Percentiles rank a stretch among this genome's conserved stretches.
These are phyloP conservation scores for Heritiera littoralis DNA, from an alignment of 345 rosid species.

Conservation along the genomic window DNA sequence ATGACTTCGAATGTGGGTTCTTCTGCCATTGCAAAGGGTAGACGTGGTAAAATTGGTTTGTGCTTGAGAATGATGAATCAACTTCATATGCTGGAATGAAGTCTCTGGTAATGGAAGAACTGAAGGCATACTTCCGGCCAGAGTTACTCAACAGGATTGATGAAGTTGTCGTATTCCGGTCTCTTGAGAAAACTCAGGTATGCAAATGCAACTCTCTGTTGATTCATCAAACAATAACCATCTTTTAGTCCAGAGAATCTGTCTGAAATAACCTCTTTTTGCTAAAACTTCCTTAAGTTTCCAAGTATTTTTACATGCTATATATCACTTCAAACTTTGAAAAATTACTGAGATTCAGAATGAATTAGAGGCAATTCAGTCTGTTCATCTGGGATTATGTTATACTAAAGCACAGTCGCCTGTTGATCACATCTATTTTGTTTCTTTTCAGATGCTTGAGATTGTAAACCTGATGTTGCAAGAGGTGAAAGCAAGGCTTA, in stretches of 20 bases:
- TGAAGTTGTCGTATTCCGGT: slow-evolving; percentile 85
- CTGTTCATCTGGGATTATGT: neutral
- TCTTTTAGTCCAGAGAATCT: neutral
- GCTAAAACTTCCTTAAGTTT: neutral
- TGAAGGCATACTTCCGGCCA: slow-evolving; percentile 86
- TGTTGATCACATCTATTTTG: neutral
- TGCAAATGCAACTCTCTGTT: slow-evolving; percentile 38
- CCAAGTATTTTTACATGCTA: no score
- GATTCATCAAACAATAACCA: neutral
- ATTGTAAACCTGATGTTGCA: slow-evolving; percentile 79
- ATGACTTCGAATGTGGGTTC: slow-evolving; percentile 98
- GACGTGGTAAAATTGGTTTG: slow-evolving; percentile 66
- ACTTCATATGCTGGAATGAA: slow-evolving; percentile 77
- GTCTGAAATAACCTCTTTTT: neutral
- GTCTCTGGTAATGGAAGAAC: slow-evolving; percentile 78
- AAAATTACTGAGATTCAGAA: no score
- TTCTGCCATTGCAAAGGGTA: slow-evolving; percentile 82
- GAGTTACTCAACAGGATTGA: slow-evolving; percentile 95
- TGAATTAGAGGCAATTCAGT: neutral
- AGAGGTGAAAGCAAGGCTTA: slow-evolving; percentile 78
- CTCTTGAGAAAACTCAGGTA: slow-evolving; percentile 91
- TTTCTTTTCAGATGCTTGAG: slow-evolving; percentile 64
- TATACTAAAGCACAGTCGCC: neutral
- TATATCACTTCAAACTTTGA: no score
- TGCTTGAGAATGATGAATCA: slow-evolving; percentile 51